phyloP scores from a whole-genome alignment of 306 rosid species.

The Lablab purpureus region DNA sequence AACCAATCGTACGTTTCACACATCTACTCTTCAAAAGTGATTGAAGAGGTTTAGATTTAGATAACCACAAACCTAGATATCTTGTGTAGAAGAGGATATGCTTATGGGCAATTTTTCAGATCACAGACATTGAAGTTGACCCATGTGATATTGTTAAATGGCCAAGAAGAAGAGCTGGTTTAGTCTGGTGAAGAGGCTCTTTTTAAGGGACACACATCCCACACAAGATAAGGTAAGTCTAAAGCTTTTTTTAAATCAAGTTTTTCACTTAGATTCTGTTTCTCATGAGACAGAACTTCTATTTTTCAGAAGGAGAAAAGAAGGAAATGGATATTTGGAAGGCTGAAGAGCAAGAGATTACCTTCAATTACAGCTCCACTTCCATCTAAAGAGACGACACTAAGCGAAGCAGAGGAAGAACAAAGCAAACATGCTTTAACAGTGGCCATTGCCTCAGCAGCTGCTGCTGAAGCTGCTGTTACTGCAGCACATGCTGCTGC shows the following conservation, averaged over 20 bases:
- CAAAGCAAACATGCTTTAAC: constrained; percentile 64
- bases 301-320: constrained; percentile 71
- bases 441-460: constrained; percentile 61
- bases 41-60: constrained; percentile 23
- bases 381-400: constrained; percentile 36
- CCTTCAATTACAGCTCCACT: constrained; percentile 66
- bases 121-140: constrained; percentile 45
- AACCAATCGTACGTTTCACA: constrained; percentile 40
- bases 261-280: constrained; percentile 23
- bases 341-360: constrained; percentile 61
- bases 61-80: constrained; percentile 32
- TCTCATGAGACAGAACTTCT: constrained; percentile 5
- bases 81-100: constrained; percentile 35
- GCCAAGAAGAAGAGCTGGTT: constrained; percentile 88
- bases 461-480: constrained; percentile 63
- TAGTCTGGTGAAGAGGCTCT: constrained; percentile 74
- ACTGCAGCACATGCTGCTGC: constrained; percentile 53
- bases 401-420: constrained; percentile 61
- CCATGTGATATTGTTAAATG: constrained; percentile 61
- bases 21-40: constrained; percentile 33
- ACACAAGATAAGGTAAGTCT: constrained; percentile 69
- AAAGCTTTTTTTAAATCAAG: neutral
- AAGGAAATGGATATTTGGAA: constrained; percentile 83
- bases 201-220: constrained; percentile 64
- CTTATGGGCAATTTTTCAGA: constrained; percentile 48